Conservation (phyloP, 441 rosid species). For the Populus hybrid region DNA sequence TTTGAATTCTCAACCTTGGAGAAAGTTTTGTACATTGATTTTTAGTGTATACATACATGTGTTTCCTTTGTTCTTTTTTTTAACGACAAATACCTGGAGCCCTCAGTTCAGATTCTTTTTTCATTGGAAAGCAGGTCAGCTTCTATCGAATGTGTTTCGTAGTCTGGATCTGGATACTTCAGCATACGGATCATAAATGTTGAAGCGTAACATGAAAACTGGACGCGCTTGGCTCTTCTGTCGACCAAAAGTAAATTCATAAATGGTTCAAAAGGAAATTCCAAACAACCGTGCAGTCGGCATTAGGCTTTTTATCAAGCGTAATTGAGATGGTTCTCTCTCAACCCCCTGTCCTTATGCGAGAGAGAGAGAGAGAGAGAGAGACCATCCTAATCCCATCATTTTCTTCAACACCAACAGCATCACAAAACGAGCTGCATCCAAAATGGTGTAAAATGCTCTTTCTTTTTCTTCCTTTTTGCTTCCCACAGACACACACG, state of each 20-base stretch:
- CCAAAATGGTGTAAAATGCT: neutral
- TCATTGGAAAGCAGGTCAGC: neutral
- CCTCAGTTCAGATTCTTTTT: neutral
- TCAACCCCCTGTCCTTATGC: neutral
- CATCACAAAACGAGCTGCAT: neutral
- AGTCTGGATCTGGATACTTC: neutral
- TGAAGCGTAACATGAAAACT: neutral
- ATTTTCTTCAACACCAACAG: neutral
- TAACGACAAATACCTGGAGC: neutral
- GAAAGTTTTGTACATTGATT: conserved; percentile 35
- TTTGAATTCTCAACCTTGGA: conserved; percentile 51
- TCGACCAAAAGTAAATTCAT: neutral
- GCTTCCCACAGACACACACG: no score
- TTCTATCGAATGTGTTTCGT: neutral
- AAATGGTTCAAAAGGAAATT: neutral
- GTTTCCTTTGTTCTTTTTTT: neutral
- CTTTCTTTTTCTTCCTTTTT: neutral
- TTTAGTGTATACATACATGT: conserved; percentile 18
- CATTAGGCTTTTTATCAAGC: neutral
- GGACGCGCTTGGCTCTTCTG: neutral
- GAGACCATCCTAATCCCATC: neutral
- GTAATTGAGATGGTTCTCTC: neutral
- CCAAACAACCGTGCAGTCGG: neutral
- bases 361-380: neutral
- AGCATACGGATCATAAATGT: no score